Evolutionary conservation across 176 grass and related monocot species (phyloP).

Genomic region (Ampelocalamus luodianensis): DNA sequence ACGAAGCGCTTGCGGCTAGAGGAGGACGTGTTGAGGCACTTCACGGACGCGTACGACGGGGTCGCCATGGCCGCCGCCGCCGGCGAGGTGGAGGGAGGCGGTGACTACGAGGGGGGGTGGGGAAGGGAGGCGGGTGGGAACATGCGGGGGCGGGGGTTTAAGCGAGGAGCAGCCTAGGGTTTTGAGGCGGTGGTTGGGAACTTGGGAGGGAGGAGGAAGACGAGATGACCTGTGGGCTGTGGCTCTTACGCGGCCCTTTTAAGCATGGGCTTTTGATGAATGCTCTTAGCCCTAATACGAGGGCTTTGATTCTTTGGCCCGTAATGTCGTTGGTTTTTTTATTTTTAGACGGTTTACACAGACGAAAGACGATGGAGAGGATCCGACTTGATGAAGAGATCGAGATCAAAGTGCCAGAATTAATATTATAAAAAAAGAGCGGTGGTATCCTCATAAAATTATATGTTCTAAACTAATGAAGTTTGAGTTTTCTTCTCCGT

Average conservation of each 20-base stretch:
- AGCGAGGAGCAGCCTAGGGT: constrained; percentile 47
- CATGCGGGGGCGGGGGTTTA: constrained; percentile 51
- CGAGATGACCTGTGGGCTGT: neutral
- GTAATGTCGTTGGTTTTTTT: too few relatives aligned
- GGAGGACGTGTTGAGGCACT: constrained; percentile 79
- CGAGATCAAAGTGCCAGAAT: too few relatives aligned
- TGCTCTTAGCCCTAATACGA: neutral
- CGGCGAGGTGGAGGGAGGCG: neutral
- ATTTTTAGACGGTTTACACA: too few relatives aligned
- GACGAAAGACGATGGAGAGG: too few relatives aligned
- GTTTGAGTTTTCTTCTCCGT: too few relatives aligned
- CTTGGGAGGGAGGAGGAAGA: neutral
- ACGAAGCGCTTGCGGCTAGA: constrained; percentile 74
- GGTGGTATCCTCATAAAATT: too few relatives aligned
- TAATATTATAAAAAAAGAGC: too few relatives aligned
- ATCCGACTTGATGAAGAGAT: too few relatives aligned
- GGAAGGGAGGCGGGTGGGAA: neutral
- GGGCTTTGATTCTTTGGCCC: too few relatives aligned
- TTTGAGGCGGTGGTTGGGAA: constrained; percentile 28
- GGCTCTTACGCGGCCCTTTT: neutral
- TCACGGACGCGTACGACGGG: constrained; percentile 60
- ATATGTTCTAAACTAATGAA: too few relatives aligned
- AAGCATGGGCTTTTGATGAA: neutral
- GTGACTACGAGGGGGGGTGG: neutral
- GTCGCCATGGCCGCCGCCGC: constrained; percentile 61